These are phyloP conservation scores for Crataegus laevigata DNA, from an alignment of 306 rosid species.

Conservation along the genomic window DNA sequence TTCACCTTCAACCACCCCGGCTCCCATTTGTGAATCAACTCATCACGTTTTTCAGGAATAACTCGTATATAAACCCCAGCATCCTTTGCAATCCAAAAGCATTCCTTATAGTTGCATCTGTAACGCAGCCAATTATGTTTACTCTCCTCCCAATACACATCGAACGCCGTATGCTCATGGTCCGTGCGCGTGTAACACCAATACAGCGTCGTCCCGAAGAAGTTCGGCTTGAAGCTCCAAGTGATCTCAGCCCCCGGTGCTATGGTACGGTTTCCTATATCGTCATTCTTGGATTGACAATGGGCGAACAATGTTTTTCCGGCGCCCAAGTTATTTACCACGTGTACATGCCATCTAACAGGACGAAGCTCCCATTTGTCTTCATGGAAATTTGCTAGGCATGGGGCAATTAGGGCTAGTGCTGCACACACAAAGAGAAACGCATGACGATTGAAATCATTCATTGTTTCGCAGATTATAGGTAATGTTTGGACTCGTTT, in stretches of 20 bases:
- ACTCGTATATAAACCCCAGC: conserved; percentile 10
- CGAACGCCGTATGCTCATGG: neutral
- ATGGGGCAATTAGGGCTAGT: no score
- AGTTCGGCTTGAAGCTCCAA: conserved; percentile 15
- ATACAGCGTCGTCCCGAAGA: conserved; percentile 5
- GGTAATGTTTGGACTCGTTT: neutral
- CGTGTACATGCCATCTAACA: neutral
- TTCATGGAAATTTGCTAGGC: neutral
- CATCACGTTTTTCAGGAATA: neutral
- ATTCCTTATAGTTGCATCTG: neutral
- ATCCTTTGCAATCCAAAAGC: conserved; percentile 15
- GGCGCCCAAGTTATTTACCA: neutral
- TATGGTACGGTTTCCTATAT: neutral
- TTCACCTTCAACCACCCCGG: neutral
- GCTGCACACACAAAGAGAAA: neutral
- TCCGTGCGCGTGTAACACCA: conserved; percentile 7
- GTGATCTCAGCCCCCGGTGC: neutral
- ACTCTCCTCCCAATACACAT: conserved; percentile 1
- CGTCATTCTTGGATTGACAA: conserved; percentile 17
- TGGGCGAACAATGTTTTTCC: neutral
- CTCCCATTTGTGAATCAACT: neutral
- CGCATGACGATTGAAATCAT: neutral
- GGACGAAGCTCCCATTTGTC: neutral
- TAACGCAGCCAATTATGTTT: neutral
- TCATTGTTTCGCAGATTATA: neutral